phyloP scores from a whole-genome alignment of 306 rosid species.

The Fragaria nilgerrensis region DNA sequence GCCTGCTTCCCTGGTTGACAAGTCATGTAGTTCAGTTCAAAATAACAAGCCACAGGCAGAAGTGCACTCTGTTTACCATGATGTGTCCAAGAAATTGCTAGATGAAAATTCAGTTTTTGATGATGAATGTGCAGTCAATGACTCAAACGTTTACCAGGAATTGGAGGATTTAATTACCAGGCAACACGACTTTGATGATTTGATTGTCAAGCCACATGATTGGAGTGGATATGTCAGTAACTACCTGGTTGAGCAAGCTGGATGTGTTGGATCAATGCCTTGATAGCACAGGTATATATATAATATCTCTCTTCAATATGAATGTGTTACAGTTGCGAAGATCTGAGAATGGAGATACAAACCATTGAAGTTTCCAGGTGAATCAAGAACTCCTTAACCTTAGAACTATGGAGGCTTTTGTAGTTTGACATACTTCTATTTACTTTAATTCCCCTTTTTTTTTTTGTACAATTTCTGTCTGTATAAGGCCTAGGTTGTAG shows the following conservation, averaged over 20 bases:
- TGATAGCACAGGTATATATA: conserved; percentile 24
- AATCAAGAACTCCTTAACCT: conserved; percentile 1
- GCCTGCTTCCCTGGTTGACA: conserved; percentile 29
- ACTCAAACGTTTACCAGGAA: conserved; percentile 63
- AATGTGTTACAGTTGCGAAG: not conserved
- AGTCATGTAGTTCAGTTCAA: conserved; percentile 27
- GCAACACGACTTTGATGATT: conserved; percentile 37
- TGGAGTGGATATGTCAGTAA: conserved; percentile 55
- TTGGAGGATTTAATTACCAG: conserved; percentile 74
- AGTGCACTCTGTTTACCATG: conserved; percentile 45
- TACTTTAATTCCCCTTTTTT: not conserved
- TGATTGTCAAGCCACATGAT: conserved; percentile 61
- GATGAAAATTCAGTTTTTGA: conserved; percentile 38
- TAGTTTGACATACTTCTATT: not conserved
- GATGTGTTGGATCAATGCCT: conserved; percentile 41
- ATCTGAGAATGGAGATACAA: not conserved
- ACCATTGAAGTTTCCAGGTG: not conserved
- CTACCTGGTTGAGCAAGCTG: conserved; percentile 52
- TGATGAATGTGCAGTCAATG: conserved; percentile 53
- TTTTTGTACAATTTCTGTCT: not conserved
- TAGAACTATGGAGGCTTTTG: not conserved
- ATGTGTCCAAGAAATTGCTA: conserved; percentile 47
- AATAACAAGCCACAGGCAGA: conserved; percentile 23
- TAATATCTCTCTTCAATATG: not conserved
- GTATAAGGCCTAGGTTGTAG: conserved; percentile 1